Percentiles rank a stretch among this genome's conserved stretches.
These are phyloP conservation scores for Kazachstania taianensis DNA, from an alignment of 805 yeast genomes.

Conservation along the genomic window DNA sequence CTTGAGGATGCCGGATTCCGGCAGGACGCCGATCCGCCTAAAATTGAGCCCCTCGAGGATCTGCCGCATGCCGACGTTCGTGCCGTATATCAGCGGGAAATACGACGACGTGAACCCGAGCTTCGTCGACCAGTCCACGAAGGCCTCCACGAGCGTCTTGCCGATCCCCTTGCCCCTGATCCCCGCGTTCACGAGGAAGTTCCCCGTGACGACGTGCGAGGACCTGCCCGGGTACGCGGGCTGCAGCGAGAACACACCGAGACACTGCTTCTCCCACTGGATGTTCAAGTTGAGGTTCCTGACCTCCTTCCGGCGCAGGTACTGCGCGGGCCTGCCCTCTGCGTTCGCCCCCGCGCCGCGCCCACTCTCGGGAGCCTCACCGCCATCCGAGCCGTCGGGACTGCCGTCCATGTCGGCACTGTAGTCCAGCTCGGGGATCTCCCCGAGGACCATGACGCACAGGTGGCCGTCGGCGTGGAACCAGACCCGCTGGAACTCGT, in stretches of 20 bases:
- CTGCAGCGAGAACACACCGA: conserved; percentile 76
- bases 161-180: conserved; percentile 91
- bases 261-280: conserved; percentile 88
- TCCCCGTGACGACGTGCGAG: conserved; percentile 85
- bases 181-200: conserved; percentile 84
- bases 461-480: conserved; percentile 44
- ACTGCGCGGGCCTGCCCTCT: conserved; percentile 19
- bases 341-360: conserved; percentile 6
- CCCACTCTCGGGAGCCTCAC: conserved; percentile 9
- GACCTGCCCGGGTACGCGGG: conserved; percentile 91
- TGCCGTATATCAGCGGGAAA: conserved; percentile 80
- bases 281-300: conserved; percentile 30
- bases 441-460: conserved; percentile 63
- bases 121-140: conserved; percentile 81
- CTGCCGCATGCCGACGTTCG: conserved; percentile 72
- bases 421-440: conserved; percentile 41
- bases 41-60: conserved; percentile 72
- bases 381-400: conserved; percentile 13
- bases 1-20: conserved; percentile 80
- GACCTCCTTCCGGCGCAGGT: conserved; percentile 20
- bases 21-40: conserved; percentile 66
- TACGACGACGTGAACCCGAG: conserved; percentile 78
- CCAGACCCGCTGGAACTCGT: conserved; percentile 79
- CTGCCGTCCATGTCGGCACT: conserved; percentile 11
- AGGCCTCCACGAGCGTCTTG: conserved; percentile 70